Evolutionary conservation across 345 rosid genomes (phyloP), one percentile per base, ranked within the genome.

Genomic region (Draba incana): DNA sequence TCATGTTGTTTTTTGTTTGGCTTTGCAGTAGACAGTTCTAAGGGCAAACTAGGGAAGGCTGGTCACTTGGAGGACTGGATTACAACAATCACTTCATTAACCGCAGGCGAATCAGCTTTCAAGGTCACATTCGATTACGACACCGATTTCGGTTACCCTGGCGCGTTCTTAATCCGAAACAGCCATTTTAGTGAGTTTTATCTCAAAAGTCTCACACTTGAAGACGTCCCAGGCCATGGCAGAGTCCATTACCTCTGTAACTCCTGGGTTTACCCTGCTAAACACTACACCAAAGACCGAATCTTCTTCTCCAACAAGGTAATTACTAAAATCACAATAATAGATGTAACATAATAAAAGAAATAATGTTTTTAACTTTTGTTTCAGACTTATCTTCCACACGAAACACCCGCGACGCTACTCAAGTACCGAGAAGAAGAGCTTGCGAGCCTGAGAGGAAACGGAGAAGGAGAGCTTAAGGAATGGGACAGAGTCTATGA

Each of bases 401-500:
- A 72, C 14, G 73, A 86, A 55, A 87, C 89, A 4, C 98, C 98
- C 1, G 16, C n/a, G 16, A 69, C 87, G 3, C 57, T 92, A 6
- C 66, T 35, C 0, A 81, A 82, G 75, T 86, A 86, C 65, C 82
- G 92, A 65, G 83, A 84, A 68, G 84, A 85, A 66, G 98, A 92
- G 47, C 79, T 92, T 0, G 15, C 30, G 56, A 81, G 54, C 37
- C 71, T 92, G 64, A 81, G 98, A 84, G 98, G 98, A 57, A 77
- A 80, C 27, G 96, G 88, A 1, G 48, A 76, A 61, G 88, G 88
- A 66, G 83, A 86, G 84, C 88, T 88, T 2, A 49, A 89, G 42
- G 89, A 89, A 81, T 77, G 83, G 86, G 96, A 92, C 58, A 79
- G 96, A 42, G 85, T 89, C 5, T 92, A 92, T 70, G 98, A 92